Evolutionary conservation across 805 yeast genomes (phyloP), one percentile per base, ranked within the genome.

Genomic region (Limtongia smithiae): DNA sequence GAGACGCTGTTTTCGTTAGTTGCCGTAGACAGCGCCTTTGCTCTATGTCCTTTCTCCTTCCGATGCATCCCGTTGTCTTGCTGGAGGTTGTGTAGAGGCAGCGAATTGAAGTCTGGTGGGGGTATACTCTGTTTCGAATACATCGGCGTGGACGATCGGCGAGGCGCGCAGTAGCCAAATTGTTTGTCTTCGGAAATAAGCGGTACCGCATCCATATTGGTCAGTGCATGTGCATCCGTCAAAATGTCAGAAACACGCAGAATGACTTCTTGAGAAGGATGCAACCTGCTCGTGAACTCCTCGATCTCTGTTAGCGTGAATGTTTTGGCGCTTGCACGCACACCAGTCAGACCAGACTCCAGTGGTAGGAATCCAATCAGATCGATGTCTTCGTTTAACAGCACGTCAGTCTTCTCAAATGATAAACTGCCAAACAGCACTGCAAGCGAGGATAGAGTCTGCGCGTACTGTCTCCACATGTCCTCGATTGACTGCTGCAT

Each of bases 361-460:
- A 51, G 31, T 4, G 58, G 58, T 14, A 21, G 33, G 33, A 47
- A 55, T 2, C 53, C 59, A 21, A 50, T 35, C 31, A 47, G 12
- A 20, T 54, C 59, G 12, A 54, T 48, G 33, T 55, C 59, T 17
- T 55, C 59, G 8, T 39, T 38, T 11, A 55, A 46, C 8, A 54
- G 41, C 14, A 46, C 42, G 15, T 54, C 59, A 15, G 42, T 36
- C 27, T 28, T 28, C 27, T 42, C 51, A 15, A 37, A 32, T 4
- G 43, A 8, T 18, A 34, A 31, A n/a, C 20, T 32, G 20, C 44
- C 46, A 25, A 46, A 52, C n/a, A 37, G 15, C 5, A 20, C 17
- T 6, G 44, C 33, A 17, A 46, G 18, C 14, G 44, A n/a, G 11
- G 56, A 30, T 31, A 53, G 24, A 15, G 52, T 37, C 18, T 21